These are phyloP conservation scores for Sphagnum magellanicum DNA, from an alignment of 228 moss, liverwort and hornwort species.

Conservation along the genomic window DNA sequence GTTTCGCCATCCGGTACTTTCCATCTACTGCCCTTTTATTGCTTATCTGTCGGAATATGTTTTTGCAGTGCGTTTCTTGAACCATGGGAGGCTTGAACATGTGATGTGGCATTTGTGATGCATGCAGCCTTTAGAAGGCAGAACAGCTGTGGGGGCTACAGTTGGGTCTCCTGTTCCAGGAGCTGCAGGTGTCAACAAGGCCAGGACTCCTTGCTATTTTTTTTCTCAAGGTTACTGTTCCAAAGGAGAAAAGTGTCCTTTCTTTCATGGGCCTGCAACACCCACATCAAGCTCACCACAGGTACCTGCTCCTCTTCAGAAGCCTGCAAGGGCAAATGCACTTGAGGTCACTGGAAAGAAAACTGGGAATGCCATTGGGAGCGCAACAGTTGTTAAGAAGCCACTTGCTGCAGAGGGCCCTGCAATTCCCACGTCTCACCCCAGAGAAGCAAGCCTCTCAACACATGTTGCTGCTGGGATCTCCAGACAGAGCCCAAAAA, in stretches of 20 bases:
- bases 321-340: slow-evolving; percentile 13
- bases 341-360: slow-evolving; percentile 20
- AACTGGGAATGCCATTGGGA: slow-evolving; percentile 13
- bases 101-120: not conserved
- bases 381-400: slow-evolving; percentile 27
- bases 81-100: too few species aligned
- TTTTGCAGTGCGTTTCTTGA: not conserved
- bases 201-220: slow-evolving; percentile 47
- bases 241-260: slow-evolving; percentile 53
- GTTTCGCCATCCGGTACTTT: slow-evolving; percentile 52
- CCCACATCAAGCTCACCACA: slow-evolving; percentile 13
- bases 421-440: not conserved
- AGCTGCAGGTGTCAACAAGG: slow-evolving; percentile 24
- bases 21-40: not conserved
- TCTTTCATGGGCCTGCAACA: slow-evolving; percentile 28
- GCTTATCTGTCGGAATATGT: not conserved
- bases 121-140: slow-evolving; percentile 52
- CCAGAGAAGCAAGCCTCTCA: slow-evolving; percentile 19
- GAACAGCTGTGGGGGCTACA: slow-evolving; percentile 17
- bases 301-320: slow-evolving; percentile 11
- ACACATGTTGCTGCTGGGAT: slow-evolving; percentile 6
- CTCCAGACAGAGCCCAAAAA: slow-evolving; percentile 16
- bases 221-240: slow-evolving; percentile 56
- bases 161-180: slow-evolving; percentile 10
- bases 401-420: slow-evolving; percentile 4